A percentile compares a stretch with the other conserved stretches of the same genome.
Conservation (phyloP, 129 eudicot genomes). For the Chrysanthemum seticuspe region DNA sequence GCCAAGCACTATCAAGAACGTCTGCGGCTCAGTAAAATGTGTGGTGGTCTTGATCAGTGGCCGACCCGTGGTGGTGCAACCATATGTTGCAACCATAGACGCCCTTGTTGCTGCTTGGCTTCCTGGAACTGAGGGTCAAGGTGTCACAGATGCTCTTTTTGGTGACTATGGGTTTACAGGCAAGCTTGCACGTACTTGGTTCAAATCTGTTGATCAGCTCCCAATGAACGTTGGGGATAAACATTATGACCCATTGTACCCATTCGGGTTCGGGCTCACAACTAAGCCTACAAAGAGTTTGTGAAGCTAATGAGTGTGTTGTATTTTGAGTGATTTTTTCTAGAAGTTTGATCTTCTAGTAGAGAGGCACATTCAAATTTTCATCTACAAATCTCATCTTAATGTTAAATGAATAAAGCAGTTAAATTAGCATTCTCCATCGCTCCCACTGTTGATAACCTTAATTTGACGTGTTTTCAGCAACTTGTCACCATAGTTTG, state of each 20-base stretch:
- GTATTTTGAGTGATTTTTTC: slow-evolving; percentile 25
- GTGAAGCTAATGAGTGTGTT: slow-evolving; percentile 18
- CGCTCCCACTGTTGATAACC: background rate
- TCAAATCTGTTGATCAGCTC: slow-evolving; percentile 73
- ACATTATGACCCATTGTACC: slow-evolving; percentile 74
- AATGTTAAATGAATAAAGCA: slow-evolving; percentile 30
- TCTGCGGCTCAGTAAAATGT: slow-evolving; percentile 65
- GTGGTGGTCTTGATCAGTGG: slow-evolving; percentile 69
- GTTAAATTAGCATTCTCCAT: slow-evolving; percentile 12
- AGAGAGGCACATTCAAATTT: background rate
- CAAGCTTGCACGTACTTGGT: slow-evolving; percentile 72
- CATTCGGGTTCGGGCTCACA: slow-evolving; percentile 69
- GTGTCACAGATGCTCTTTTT: slow-evolving; percentile 69
- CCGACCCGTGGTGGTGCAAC: slow-evolving; percentile 72
- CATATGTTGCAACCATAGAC: slow-evolving; percentile 50
- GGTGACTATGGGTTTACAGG: slow-evolving; percentile 81
- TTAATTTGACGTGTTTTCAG: background rate
- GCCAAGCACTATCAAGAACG: slow-evolving; percentile 51
- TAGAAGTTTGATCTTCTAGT: slow-evolving; percentile 16
- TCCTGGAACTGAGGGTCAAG: slow-evolving; percentile 81
- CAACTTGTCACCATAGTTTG: background rate
- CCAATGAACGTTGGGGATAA: slow-evolving; percentile 82
- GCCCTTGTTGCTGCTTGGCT: slow-evolving; percentile 90
- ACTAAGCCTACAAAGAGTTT: slow-evolving; percentile 40
- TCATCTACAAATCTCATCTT: background rate